Evolutionary conservation across 805 yeast species (phyloP).

Genomic region (Nakazawaea siamensis): DNA sequence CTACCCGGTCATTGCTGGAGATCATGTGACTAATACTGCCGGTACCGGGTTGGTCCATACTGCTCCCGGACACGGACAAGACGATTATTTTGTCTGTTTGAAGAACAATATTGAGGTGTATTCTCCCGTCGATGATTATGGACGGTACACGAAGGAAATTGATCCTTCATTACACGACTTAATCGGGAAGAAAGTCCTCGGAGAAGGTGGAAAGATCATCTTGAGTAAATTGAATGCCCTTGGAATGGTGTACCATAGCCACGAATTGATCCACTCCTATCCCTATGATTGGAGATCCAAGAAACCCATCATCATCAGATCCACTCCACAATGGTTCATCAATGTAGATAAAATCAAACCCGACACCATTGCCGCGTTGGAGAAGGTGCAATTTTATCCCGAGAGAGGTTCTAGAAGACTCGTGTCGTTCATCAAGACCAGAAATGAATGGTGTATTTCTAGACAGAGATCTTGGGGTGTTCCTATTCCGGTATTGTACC

Average conservation of each 20-base stretch:
- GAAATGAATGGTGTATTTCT: constrained; percentile 97
- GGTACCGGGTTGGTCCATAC: constrained; percentile 97
- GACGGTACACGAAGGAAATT: constrained; percentile 51
- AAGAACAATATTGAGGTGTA: constrained; percentile 45
- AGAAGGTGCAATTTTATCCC: constrained; percentile 65
- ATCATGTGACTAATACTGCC: constrained; percentile 68
- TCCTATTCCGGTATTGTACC: constrained; percentile 84
- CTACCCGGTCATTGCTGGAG: constrained; percentile 67
- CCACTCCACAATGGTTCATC: constrained; percentile 97
- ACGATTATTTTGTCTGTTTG: constrained; percentile 73
- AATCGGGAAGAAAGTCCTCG: constrained; percentile 53
- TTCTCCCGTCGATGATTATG: constrained; percentile 76
- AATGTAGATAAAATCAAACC: constrained; percentile 70
- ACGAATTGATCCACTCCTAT: constrained; percentile 64
- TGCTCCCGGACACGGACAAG: constrained; percentile 97
- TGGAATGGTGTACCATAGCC: constrained; percentile 37
- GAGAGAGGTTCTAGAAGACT: constrained; percentile 65
- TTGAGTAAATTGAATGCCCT: constrained; percentile 31
- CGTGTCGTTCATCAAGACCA: constrained; percentile 57
- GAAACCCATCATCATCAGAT: constrained; percentile 86
- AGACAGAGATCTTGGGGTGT: constrained; percentile 98
- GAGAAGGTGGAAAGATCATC: constrained; percentile 43
- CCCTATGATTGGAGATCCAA: constrained; percentile 98
- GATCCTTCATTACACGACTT: constrained; percentile 34
- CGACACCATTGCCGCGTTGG: constrained; percentile 49